A percentile compares a stretch with the other conserved stretches of the same genome.
Evolutionary conservation across 306 rosid genomes (phyloP).

Genomic region (Quercus rubra): DNA sequence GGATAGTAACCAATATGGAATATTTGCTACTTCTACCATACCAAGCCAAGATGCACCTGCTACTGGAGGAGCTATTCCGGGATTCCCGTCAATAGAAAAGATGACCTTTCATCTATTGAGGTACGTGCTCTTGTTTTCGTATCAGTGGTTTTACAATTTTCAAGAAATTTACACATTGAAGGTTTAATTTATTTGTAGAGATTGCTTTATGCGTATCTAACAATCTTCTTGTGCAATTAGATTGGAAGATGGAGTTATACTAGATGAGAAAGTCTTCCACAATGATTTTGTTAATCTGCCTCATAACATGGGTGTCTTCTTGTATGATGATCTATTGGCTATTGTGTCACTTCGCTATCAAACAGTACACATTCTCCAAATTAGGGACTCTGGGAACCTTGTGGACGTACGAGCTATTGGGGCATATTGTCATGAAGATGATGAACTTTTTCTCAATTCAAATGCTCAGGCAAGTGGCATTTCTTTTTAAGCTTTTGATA

Average conservation of each 20-base stretch:
- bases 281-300: constrained; percentile 83
- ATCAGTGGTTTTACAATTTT: not conserved
- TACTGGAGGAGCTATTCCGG: constrained; percentile 78
- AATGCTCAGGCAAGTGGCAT: constrained; percentile 49
- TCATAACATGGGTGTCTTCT: constrained; percentile 87
- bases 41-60: constrained; percentile 69
- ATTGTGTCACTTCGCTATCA: constrained; percentile 95
- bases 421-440: constrained; percentile 89
- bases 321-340: constrained; percentile 93
- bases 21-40: constrained; percentile 87
- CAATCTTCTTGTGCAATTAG: constrained; percentile 36
- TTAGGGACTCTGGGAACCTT: constrained; percentile 85
- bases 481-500: constrained; percentile 16
- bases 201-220: not conserved
- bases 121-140: constrained; percentile 34
- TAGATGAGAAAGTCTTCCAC: constrained; percentile 77
- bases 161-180: not conserved
- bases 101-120: constrained; percentile 87
- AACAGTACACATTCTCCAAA: constrained; percentile 79
- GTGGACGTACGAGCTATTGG: constrained; percentile 85
- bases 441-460: constrained; percentile 85
- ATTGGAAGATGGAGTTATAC: constrained; percentile 77
- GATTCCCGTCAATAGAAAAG: constrained; percentile 85
- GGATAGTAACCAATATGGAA: constrained; percentile 73
- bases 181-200: constrained; percentile 1